Evolutionary conservation across 1,284 basidiomycete species (phyloP), one percentile per base, ranked within the genome.

Genomic region (Cutaneotrichosporon dermatis): DNA sequence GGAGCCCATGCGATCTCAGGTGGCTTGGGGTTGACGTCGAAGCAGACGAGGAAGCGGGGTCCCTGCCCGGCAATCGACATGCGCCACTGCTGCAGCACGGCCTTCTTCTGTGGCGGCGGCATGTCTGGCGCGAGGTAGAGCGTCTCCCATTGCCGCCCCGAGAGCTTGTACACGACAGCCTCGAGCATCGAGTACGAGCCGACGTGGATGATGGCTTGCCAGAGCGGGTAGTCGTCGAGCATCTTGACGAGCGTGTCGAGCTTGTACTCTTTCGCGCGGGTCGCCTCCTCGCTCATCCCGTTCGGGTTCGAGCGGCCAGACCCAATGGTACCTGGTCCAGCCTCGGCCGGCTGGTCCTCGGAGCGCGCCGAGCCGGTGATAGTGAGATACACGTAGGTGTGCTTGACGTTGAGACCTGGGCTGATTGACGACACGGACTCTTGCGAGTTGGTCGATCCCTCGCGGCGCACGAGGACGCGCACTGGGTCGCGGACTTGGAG

Each of bases 191-290:
- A 84, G 83, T 90, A 86, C 1, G 90, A 90, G 4, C 92, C 91
- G 39, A 95, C 92, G 70, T 93, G 89, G 46, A 95, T 88, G 61
- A 95, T 87, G 0, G 89, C 90, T 67, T 93, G 90, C 52, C 82
- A 81, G 8, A 80, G 70, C 10, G 77, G 73, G 58, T 78, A 84
- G 73, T 98, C 94, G 53, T 95, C 92, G 66, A 96, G 87, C 62
- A 98, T 81, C 76, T 97, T 95, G 33, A 89, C 87, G 40, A 99
- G 82, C 13, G 92, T 93, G 71, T 99, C 94, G 54, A 99, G 81
- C 79, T 99, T 99, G 90, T 93, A 98, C 78, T 97, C 94, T 64
- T 91, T 85, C 41, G 92, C 92, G 74, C 92, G 89, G 11, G 86
- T 85, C 49, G 86, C 91, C 78, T 94, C 92, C 11, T 90, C 88